Evolutionary conservation across 345 rosid species (phyloP).

Genomic region (Mallotus nudiflorus): DNA sequence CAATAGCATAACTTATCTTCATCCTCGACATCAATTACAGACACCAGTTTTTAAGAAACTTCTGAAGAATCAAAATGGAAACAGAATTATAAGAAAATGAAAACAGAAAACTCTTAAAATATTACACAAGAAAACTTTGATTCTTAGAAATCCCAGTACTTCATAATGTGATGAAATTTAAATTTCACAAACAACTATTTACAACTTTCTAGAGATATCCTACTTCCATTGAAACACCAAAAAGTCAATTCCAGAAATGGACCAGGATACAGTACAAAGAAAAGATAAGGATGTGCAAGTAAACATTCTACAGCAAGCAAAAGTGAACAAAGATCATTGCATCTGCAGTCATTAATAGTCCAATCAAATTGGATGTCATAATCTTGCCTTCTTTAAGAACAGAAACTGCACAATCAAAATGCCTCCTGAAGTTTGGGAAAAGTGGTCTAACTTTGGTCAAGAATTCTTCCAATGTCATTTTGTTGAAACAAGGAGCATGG

Average conservation of each 20-base stretch:
- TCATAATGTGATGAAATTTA: not conserved
- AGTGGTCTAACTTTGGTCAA: constrained; percentile 45
- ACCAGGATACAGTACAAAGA: not conserved
- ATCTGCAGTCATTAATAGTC: not conserved
- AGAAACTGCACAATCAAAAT: constrained; percentile 52
- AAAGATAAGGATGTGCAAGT: not conserved
- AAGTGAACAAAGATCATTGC: not conserved
- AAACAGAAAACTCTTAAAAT: not conserved
- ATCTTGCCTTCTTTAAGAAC: constrained; percentile 59
- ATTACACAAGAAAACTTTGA: not conserved
- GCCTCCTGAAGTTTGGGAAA: constrained; percentile 53
- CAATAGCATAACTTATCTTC: too few species aligned
- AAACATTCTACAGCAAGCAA: not conserved
- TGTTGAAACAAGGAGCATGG: constrained; percentile 37
- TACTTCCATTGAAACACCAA: not conserved
- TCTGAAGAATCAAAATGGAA: not conserved
- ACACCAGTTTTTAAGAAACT: not conserved
- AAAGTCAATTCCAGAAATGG: not conserved
- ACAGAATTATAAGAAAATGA: not conserved
- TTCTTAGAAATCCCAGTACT: not conserved
- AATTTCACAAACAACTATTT: not conserved
- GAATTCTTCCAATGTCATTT: constrained; percentile 46
- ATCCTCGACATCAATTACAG: not conserved
- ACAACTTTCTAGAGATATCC: not conserved
- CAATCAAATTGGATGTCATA: constrained; percentile 18